Base-by-base conservation (phyloP, 2,329 filamentous ascomycete species). In the Fusarium illudens region DNA sequence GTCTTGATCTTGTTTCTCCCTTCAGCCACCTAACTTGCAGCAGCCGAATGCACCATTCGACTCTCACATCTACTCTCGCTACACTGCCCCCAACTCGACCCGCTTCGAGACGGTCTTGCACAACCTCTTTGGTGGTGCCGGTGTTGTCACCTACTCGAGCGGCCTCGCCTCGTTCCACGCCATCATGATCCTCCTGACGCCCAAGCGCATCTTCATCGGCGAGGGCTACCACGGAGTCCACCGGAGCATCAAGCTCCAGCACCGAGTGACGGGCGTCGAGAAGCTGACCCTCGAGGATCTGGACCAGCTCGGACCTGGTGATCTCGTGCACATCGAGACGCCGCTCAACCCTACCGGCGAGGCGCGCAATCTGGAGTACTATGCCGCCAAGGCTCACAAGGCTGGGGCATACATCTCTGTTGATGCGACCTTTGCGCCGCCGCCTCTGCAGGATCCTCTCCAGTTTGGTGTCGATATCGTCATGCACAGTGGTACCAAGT, bases 401-500 rank as follows among this genome's bases (percentile, higher is more conserved):
- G 19, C 19, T 12, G 93, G 94, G 9, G 93, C 93, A 6, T 87
- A 87, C 56, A 82, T 97, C 42, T 90, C 90, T 8, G 90, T 97
- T 2, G 95, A 97, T 79, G 89, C 92, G 4, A 97, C 95, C 0
- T 97, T 98, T 79, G 94, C 89, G 3, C 94, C 95, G 39, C 95
- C 94, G 20, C 92, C 92, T 29, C 82, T 97, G 62, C 90, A 93
- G 76, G 92, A 97, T 74, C 94, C 95, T 0, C 95, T 97, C 73
- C 75, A 78, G 19, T 90, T 86, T 77, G 94, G 93, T 39, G 93
- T 91, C 19, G 94, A 97, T 78, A 79, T 94, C 1, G 87, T 97
- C 32, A 91, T 97, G 92, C 95, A 97, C 80, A 90, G 87, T 51
- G 94, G 93, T 3, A 96, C 93, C 15, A 97, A 97, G 84, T 97